Conservation (phyloP, 2,329 filamentous ascomycete species). For the Neofusicoccum sp. region DNA sequence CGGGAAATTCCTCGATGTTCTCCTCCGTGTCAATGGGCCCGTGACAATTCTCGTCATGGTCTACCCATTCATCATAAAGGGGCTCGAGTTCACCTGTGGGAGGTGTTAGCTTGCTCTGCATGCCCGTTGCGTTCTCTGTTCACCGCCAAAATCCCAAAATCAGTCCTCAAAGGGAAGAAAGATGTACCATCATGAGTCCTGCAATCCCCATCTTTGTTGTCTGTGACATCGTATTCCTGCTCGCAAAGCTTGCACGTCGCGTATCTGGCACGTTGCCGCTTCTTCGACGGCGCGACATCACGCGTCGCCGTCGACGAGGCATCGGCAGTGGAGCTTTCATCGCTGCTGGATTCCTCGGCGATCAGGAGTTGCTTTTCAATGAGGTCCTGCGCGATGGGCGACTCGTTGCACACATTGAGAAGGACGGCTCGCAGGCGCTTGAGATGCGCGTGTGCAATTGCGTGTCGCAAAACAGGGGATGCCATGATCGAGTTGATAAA, state of each 20-base stretch:
- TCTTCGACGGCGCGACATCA: background rate
- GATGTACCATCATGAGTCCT: background rate
- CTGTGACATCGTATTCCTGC: background rate
- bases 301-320: background rate
- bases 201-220: background rate
- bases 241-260: background rate
- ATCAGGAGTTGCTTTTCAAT: background rate
- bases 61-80: conserved; percentile 28
- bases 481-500: no score
- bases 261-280: background rate
- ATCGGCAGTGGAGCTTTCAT: no score
- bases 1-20: conserved; percentile 25
- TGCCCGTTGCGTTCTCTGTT: no score
- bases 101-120: no score
- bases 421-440: background rate
- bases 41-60: conserved; percentile 30
- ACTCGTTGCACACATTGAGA: background rate
- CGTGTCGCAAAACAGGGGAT: background rate
- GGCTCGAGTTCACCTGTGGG: conserved; percentile 28
- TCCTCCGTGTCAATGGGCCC: conserved; percentile 28
- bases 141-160: no score
- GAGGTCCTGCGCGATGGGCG: background rate
- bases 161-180: no score
- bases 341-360: background rate
- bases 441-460: background rate